phyloP scores from a whole-genome alignment of 768 basidiomycete genomes.

The Suillus americanus region DNA sequence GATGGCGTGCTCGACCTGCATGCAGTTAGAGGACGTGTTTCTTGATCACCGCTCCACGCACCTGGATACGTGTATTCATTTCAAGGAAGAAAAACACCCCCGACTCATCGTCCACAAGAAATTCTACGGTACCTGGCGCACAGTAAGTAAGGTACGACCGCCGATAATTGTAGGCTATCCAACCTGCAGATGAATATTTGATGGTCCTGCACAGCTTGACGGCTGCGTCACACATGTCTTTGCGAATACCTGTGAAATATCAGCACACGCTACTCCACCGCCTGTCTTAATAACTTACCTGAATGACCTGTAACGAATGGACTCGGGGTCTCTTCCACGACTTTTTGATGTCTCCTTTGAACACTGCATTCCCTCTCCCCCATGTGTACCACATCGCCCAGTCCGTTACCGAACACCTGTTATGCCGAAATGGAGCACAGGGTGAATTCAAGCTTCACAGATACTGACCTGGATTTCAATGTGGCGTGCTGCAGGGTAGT shows the following conservation, averaged over 20 bases:
- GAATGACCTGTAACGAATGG: conserved; percentile 50
- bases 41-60: conserved; percentile 11
- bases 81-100: conserved; percentile 66
- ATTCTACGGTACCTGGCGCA: conserved; percentile 63
- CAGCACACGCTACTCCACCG: background rate
- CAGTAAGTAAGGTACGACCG: background rate
- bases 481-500: conserved; percentile 55
- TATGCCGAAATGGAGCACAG: conserved; percentile 4
- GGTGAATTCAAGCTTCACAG: background rate
- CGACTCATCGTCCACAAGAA: conserved; percentile 54
- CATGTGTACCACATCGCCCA: conserved; percentile 57
- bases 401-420: conserved; percentile 67
- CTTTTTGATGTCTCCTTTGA: conserved; percentile 70
- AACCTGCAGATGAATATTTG: conserved; percentile 60
- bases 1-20: conserved; percentile 65
- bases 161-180: background rate
- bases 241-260: conserved; percentile 37
- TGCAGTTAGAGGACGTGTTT: background rate
- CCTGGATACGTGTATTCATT: conserved; percentile 70
- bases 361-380: conserved; percentile 72
- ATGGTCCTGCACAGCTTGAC: conserved; percentile 47
- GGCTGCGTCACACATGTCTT: conserved; percentile 54
- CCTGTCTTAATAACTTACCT: conserved; percentile 31
- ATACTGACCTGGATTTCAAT: conserved; percentile 60
- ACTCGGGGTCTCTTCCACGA: conserved; percentile 69